phyloP scores from a whole-genome alignment of 176 grass and related monocot species.

The Phoenix roebelenii region DNA sequence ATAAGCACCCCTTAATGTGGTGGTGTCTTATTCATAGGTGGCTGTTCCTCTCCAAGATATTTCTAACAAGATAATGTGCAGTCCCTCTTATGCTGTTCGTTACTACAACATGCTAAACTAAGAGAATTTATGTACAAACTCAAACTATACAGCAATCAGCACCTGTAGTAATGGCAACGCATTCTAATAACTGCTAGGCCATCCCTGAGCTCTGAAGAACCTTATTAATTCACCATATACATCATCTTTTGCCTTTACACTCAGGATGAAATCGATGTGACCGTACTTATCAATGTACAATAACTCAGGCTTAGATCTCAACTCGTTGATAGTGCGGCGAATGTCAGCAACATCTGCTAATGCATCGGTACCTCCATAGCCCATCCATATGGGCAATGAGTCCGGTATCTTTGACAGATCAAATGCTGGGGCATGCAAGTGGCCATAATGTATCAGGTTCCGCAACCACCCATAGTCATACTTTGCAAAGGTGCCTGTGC shows the following conservation, averaged over 20 bases:
- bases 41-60: too few relatives aligned
- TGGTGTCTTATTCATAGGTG: too few relatives aligned
- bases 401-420: constrained; percentile 55
- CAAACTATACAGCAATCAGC: too few relatives aligned
- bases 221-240: constrained; percentile 54
- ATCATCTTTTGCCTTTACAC: constrained; percentile 60
- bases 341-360: constrained; percentile 69
- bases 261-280: constrained; percentile 56
- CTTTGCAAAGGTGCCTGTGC: constrained; percentile 76
- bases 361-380: constrained; percentile 73
- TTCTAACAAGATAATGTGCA: too few relatives aligned
- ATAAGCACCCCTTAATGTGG: too few relatives aligned
- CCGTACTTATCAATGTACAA: constrained; percentile 69
- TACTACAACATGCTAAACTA: too few relatives aligned
- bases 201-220: constrained; percentile 52
- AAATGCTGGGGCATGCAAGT: constrained; percentile 40
- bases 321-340: constrained; percentile 39
- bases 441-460: constrained; percentile 46
- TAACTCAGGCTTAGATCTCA: constrained; percentile 50
- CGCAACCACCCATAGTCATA: constrained; percentile 64
- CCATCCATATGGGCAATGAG: constrained; percentile 75
- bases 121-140: too few relatives aligned
- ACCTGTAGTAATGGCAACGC: too few relatives aligned
- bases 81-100: too few relatives aligned
- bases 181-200: constrained; percentile 50